Conservation (phyloP, 805 yeast genomes). For the Yarrowia bubula region DNA sequence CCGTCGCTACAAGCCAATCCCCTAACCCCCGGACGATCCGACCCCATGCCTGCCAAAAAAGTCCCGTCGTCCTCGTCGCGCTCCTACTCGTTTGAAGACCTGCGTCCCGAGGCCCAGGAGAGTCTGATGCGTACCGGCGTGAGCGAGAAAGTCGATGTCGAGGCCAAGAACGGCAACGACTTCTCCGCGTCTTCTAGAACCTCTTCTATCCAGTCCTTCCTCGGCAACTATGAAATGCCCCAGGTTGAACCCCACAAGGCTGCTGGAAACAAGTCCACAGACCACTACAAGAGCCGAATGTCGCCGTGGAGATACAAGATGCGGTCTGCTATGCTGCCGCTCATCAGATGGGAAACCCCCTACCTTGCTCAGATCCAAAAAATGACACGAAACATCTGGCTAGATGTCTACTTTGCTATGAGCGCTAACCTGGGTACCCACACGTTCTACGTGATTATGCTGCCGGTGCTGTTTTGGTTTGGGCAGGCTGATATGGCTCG, state of each 20-base stretch:
- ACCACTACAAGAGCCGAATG: constrained; percentile 62
- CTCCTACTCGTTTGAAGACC: constrained; percentile 3
- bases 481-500: constrained; percentile 59
- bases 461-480: constrained; percentile 83
- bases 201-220: constrained; percentile 31
- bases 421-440: constrained; percentile 90
- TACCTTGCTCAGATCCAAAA: constrained; percentile 58
- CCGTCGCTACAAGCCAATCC: constrained; percentile 30
- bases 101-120: constrained; percentile 17
- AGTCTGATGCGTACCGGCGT: background rate
- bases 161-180: background rate
- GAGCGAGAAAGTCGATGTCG: background rate
- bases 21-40: constrained; percentile 28
- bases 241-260: constrained; percentile 44
- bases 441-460: constrained; percentile 84
- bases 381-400: constrained; percentile 45
- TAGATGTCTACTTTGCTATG: constrained; percentile 79
- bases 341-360: constrained; percentile 64
- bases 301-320: constrained; percentile 46
- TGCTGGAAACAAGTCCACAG: constrained; percentile 70
- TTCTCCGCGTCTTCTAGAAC: constrained; percentile 26
- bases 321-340: constrained; percentile 54
- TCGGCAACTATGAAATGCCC: constrained; percentile 34
- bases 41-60: background rate
- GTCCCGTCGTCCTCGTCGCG: background rate